phyloP scores from a whole-genome alignment of 208 protist species.

The Porcisia deanei region DNA sequence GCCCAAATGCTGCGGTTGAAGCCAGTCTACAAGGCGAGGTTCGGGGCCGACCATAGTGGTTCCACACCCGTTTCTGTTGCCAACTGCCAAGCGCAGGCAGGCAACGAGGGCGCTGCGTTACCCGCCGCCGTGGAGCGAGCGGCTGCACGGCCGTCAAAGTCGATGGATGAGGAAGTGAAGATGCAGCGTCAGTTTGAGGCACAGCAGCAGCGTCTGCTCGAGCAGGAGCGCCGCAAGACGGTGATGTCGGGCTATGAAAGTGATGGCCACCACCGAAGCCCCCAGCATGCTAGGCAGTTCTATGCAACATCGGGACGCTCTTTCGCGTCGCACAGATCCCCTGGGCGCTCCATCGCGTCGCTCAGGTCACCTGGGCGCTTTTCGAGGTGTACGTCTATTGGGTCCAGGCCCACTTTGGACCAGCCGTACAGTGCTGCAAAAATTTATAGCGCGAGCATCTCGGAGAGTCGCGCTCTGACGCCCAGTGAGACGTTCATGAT shows the following conservation, averaged over 20 bases:
- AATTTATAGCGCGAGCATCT: constrained; percentile 50
- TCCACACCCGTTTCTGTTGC: background rate
- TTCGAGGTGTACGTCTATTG: constrained; percentile 16
- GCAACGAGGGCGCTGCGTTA: background rate
- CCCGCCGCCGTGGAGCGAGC: constrained; percentile 3
- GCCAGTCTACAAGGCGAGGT: constrained; percentile 22
- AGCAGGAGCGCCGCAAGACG: constrained; percentile 33
- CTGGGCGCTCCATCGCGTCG: constrained; percentile 7
- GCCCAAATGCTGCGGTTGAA: constrained; percentile 52
- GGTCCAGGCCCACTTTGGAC: constrained; percentile 10
- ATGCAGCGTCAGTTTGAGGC: constrained; percentile 40
- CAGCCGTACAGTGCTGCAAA: constrained; percentile 35
- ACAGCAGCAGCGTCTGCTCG: constrained; percentile 32
- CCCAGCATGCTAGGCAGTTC: background rate
- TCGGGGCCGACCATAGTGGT: background rate
- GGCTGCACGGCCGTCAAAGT: constrained; percentile 1
- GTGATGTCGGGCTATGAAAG: constrained; percentile 13
- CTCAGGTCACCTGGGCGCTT: constrained; percentile 15
- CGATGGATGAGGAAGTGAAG: constrained; percentile 26
- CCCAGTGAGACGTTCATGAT: constrained; percentile 41
- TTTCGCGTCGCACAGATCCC: constrained; percentile 5
- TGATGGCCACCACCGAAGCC: constrained; percentile 16
- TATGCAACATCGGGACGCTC: constrained; percentile 31
- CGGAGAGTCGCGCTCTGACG: constrained; percentile 42
- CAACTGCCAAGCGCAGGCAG: background rate